These are phyloP conservation scores for Dothideomycetidae sp. DNA, from an alignment of 2,329 filamentous ascomycete genomes.

Conservation along the genomic window DNA sequence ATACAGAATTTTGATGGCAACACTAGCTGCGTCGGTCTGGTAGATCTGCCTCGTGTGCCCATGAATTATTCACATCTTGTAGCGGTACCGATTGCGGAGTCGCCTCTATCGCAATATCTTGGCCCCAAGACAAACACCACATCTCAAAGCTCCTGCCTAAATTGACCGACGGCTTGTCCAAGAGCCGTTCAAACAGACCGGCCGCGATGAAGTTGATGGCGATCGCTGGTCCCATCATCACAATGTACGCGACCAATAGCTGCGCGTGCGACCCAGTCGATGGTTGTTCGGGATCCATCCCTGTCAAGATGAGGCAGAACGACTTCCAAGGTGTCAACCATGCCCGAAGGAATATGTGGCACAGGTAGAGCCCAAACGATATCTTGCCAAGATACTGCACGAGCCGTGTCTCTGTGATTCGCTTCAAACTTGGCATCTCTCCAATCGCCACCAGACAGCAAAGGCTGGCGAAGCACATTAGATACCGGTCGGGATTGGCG, in stretches of 20 bases:
- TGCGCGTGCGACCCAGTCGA: background rate
- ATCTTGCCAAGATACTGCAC: background rate
- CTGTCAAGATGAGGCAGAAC: background rate
- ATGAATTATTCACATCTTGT: background rate
- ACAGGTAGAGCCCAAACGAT: background rate
- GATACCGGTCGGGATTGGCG: background rate
- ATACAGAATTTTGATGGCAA: too few species aligned
- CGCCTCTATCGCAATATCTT: background rate
- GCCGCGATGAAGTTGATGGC: constrained; percentile 11
- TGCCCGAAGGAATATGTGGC: constrained; percentile 18
- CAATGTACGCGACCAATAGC: constrained; percentile 8
- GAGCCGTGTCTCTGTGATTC: background rate
- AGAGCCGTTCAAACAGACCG: constrained; percentile 11
- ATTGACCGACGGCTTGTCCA: constrained; percentile 11
- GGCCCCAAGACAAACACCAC: constrained; percentile 10
- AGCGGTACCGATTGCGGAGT: background rate
- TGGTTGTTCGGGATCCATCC: background rate
- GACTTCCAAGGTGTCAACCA: constrained; percentile 18
- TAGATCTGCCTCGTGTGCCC: background rate
- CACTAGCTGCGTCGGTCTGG: too few species aligned
- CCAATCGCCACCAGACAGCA: background rate
- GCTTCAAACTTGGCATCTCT: background rate
- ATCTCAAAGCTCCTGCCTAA: constrained; percentile 11
- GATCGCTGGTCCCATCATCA: constrained; percentile 11
- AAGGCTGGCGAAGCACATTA: background rate